Percentiles rank a stretch among this genome's conserved stretches.
Conservation (phyloP, 2,329 filamentous ascomycete genomes). For the Aureobasidium sp. region DNA sequence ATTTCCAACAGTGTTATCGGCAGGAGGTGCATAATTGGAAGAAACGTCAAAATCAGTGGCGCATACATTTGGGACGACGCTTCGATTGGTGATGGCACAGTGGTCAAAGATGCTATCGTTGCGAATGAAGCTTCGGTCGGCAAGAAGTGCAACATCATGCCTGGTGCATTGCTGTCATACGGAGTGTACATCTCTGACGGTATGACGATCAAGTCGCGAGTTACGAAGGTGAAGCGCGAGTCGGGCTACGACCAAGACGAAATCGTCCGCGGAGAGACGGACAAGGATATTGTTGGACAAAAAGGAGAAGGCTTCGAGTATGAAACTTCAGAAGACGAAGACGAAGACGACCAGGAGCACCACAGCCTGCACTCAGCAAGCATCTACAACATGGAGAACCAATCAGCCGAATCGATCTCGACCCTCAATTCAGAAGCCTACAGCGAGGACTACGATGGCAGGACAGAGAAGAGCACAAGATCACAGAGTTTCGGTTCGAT, state of each 20-base stretch:
- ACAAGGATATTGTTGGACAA: conserved; percentile 50
- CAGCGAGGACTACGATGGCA: conserved; percentile 29
- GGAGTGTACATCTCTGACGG: conserved; percentile 65
- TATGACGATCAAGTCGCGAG: conserved; percentile 40
- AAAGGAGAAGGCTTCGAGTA: conserved; percentile 57
- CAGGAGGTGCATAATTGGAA: conserved; percentile 76
- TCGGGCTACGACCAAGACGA: conserved; percentile 37
- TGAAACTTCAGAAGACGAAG: conserved; percentile 50
- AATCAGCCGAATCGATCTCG: conserved; percentile 54
- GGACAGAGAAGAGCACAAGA: conserved; percentile 18
- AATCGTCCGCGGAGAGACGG: conserved; percentile 30
- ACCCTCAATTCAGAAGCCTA: conserved; percentile 51
- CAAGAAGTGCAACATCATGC: conserved; percentile 59
- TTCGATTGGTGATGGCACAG: conserved; percentile 66
- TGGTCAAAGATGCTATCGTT: conserved; percentile 66
- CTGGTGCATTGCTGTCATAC: conserved; percentile 73
- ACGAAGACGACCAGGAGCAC: conserved; percentile 51
- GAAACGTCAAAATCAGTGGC: conserved; percentile 69
- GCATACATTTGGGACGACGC: conserved; percentile 86
- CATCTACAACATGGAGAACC: conserved; percentile 46
- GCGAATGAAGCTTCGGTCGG: conserved; percentile 67
- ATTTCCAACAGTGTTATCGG: conserved; percentile 76
- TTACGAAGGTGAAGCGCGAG: conserved; percentile 42
- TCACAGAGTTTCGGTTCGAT: conserved; percentile 37
- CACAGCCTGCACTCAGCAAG: conserved; percentile 30